Base-by-base conservation (phyloP, 2,329 filamentous ascomycete species). In the Pseudogymnoascus sp. region DNA sequence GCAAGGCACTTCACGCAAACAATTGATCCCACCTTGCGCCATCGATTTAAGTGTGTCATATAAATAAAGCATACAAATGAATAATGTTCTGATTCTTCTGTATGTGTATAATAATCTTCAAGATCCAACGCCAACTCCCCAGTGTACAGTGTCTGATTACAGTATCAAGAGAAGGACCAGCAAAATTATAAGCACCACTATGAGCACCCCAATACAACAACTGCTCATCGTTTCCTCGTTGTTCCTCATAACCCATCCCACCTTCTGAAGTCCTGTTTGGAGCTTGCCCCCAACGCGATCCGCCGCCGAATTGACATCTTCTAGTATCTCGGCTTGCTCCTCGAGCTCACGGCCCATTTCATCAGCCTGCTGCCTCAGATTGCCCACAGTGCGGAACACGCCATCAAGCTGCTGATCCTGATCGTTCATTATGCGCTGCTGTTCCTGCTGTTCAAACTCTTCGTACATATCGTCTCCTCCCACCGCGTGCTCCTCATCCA, bases 311-410 rank as follows among this genome's bases (percentile, higher is more conserved):
- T 97, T 92, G 38, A 95, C 88, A 58, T 89, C 85, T 64, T 94
- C 86, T 61, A 99, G 79, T 82, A 97, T 87, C 72, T 91, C 89
- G 19, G 81, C 82, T 78, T 99, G 94, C 76, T 99, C 94, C 74
- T 96, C 95, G 48, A 99, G 78, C 76, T 99, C 94, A 61, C 92
- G 80, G 1, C 94, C 92, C 92, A 99, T 99, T 67, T 91, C 89
- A 73, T 95, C 86, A 1, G 94, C 95, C 78, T 97, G 94, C 70
- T 88, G 81, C 60, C 92, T 80, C 70, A 99, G 75, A 71, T 91
- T 96, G 2, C 92, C 92, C 21, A 99, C 94, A 0, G 92, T 97
- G 65, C 86, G 83, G 71, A 95, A 96, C 52, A 99, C 92, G 13
- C 89, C 89, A 71, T 97, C 92, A 1, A 99, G 80, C 67, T 94